Percentiles rank a stretch among this genome's conserved stretches.
These are phyloP conservation scores for Boletus barrowsii DNA, from an alignment of 768 basidiomycete genomes.

Conservation along the genomic window DNA sequence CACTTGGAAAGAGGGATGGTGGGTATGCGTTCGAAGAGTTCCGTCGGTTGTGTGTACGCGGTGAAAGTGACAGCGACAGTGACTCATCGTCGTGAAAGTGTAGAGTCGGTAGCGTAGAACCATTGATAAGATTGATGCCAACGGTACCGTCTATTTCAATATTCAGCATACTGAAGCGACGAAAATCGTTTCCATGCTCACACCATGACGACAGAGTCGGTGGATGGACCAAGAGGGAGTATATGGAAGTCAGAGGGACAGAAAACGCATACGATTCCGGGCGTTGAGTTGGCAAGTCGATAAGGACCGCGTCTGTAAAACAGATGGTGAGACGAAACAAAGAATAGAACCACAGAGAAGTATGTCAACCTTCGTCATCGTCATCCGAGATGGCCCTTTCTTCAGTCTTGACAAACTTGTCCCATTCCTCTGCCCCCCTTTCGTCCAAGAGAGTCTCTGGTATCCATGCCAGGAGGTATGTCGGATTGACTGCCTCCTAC, in stretches of 20 bases:
- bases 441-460: constrained; percentile 83
- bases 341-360: background rate
- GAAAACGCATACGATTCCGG: constrained; percentile 95
- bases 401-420: constrained; percentile 86
- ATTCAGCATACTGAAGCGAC: background rate
- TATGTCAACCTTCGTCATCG: constrained; percentile 65
- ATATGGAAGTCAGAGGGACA: constrained; percentile 85
- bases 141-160: constrained; percentile 70
- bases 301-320: constrained; percentile 71
- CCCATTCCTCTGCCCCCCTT: constrained; percentile 80
- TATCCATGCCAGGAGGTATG: constrained; percentile 88
- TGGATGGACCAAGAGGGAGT: constrained; percentile 82
- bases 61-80: constrained; percentile 58
- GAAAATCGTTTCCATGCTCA: constrained; percentile 32
- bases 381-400: constrained; percentile 56
- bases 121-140: constrained; percentile 83
- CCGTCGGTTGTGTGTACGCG: constrained; percentile 34
- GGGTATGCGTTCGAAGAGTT: constrained; percentile 55
- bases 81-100: constrained; percentile 99
- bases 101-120: constrained; percentile 82
- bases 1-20: constrained; percentile 53
- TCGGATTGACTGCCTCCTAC: constrained; percentile 73
- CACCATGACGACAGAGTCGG: constrained; percentile 86
- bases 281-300: constrained; percentile 77
- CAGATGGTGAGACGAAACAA: constrained; percentile 5